phyloP scores from a whole-genome alignment of 768 basidiomycete species.

The Serendipita vermifera region DNA sequence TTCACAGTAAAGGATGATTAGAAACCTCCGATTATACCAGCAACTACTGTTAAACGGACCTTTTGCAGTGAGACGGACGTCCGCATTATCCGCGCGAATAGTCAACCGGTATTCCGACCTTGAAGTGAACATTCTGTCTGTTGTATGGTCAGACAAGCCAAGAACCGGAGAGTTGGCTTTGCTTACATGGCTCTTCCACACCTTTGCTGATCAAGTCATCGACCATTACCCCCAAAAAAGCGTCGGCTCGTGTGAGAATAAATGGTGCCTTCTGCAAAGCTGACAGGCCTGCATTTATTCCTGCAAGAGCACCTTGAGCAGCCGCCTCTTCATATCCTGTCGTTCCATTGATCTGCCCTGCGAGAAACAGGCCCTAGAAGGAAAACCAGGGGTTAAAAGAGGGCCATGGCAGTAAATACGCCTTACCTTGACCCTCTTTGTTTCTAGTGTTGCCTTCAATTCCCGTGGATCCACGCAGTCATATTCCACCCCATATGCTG shows the following conservation, averaged over 20 bases:
- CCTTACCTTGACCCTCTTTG: conserved; percentile 59
- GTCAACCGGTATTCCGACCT: conserved; percentile 84
- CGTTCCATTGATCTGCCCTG: conserved; percentile 86
- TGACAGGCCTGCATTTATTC: conserved; percentile 72
- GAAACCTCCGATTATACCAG: neutral
- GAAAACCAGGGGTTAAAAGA: neutral
- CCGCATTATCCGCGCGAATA: conserved; percentile 80
- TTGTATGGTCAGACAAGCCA: neutral
- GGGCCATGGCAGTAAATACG: too few species aligned
- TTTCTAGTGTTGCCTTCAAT: conserved; percentile 63
- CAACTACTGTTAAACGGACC: conserved; percentile 29
- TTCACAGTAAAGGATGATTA: too few species aligned
- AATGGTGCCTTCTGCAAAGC: conserved; percentile 45
- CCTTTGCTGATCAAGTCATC: conserved; percentile 84
- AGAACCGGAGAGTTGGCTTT: neutral
- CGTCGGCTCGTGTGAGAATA: conserved; percentile 67
- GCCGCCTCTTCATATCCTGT: conserved; percentile 94
- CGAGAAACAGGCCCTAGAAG: conserved; percentile 63
- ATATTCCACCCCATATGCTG: conserved; percentile 89
- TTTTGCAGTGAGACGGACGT: conserved; percentile 64
- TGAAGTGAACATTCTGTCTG: conserved; percentile 90
- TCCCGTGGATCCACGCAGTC: conserved; percentile 83
- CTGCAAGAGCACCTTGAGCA: conserved; percentile 78
- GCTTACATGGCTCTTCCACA: conserved; percentile 79
- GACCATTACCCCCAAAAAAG: conserved; percentile 81